phyloP scores from a whole-genome alignment of 1,284 basidiomycete genomes.

The Marasmius tenuissimus region DNA sequence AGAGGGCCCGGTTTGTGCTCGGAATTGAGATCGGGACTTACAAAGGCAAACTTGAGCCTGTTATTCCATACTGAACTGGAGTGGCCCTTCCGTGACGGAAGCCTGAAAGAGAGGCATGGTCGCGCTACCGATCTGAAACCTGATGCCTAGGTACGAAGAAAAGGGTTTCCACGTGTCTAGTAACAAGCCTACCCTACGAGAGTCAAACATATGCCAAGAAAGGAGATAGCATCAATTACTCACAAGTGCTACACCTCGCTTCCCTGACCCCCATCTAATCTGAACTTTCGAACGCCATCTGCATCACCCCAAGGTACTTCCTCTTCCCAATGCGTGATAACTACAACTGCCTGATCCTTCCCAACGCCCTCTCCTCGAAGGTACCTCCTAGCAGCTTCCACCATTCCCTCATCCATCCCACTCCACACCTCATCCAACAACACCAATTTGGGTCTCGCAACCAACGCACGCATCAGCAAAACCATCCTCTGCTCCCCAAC shows the following conservation, averaged over 20 bases:
- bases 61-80: too few species aligned
- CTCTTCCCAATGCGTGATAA: conserved; percentile 87
- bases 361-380: conserved; percentile 56
- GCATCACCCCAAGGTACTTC: conserved; percentile 74
- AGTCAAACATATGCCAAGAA: too few species aligned
- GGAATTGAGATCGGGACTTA: too few species aligned
- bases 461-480: conserved; percentile 83
- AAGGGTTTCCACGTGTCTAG: too few species aligned
- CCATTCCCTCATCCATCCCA: conserved; percentile 83
- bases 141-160: too few species aligned
- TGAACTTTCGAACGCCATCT: conserved; percentile 47
- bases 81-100: too few species aligned
- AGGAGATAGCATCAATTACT: too few species aligned
- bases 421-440: conserved; percentile 90
- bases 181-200: too few species aligned
- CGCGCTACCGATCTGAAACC: too few species aligned
- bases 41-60: too few species aligned
- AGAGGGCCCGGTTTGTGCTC: too few species aligned
- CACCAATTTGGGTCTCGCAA: conserved; percentile 67
- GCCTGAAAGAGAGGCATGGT: too few species aligned
- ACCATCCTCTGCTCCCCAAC: conserved; percentile 78
- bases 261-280: conserved; percentile 38
- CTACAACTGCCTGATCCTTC: conserved; percentile 71
- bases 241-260: conserved; percentile 7
- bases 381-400: conserved; percentile 61